These are phyloP conservation scores for Rachicladosporium sp. DNA, from an alignment of 2,329 filamentous ascomycete genomes.

Conservation along the genomic window DNA sequence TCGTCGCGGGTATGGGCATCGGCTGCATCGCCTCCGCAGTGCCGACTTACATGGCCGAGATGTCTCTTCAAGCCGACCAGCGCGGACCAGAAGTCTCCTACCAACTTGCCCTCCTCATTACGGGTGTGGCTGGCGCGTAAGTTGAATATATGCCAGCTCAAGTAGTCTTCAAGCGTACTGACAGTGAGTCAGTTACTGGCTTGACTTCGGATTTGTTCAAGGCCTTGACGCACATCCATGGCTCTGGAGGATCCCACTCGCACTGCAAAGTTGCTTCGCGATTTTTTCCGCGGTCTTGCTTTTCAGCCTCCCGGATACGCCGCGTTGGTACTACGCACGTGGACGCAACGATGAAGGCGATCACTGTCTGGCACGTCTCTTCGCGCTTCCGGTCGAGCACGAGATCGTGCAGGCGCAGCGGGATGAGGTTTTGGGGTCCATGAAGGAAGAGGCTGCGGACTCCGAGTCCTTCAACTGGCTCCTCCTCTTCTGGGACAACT, in stretches of 20 bases:
- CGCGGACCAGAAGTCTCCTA: slow-evolving; percentile 20
- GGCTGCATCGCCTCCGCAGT: slow-evolving; percentile 20
- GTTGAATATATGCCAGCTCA: too few species aligned
- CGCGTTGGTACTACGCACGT: slow-evolving; percentile 23
- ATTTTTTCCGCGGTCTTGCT: slow-evolving; percentile 17
- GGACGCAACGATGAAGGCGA: slow-evolving; percentile 9
- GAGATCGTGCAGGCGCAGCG: slow-evolving; percentile 13
- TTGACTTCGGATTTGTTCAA: slow-evolving; percentile 15
- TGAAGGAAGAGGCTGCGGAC: slow-evolving; percentile 17
- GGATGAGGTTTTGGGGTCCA: slow-evolving; percentile 17
- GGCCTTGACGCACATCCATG: slow-evolving; percentile 15
- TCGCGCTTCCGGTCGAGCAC: slow-evolving; percentile 9
- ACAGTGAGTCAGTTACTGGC: slow-evolving; percentile 9
- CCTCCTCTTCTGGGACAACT: slow-evolving; percentile 25
- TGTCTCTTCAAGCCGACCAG: slow-evolving; percentile 12
- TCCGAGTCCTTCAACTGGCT: slow-evolving; percentile 18
- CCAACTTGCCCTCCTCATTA: slow-evolving; percentile 14
- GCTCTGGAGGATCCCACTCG: slow-evolving; percentile 24
- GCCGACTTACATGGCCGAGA: slow-evolving; percentile 24
- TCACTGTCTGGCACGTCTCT: slow-evolving; percentile 9
- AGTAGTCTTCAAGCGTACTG: too few species aligned
- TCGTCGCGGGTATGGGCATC: slow-evolving; percentile 17
- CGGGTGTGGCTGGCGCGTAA: slow-evolving; percentile 14
- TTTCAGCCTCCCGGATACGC: slow-evolving; percentile 20
- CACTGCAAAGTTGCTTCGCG: slow-evolving; percentile 21